phyloP scores from a whole-genome alignment of 805 yeast genomes.

The Millerozyma miso region DNA sequence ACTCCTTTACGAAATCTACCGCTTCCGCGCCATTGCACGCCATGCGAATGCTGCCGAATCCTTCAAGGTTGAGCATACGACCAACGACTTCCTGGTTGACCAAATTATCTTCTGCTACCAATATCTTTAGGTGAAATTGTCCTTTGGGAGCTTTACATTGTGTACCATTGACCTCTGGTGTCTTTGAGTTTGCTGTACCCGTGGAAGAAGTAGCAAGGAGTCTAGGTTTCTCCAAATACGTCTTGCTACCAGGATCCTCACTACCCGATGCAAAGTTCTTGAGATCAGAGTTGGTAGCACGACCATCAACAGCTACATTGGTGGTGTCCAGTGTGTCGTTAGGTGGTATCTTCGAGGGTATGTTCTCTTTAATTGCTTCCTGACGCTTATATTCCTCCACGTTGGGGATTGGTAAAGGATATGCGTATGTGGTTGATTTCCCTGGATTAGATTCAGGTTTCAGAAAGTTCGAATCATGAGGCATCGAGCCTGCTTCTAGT shows the following conservation, averaged over 20 bases:
- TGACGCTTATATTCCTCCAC: not conserved
- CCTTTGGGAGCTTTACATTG: slow-evolving; percentile 11
- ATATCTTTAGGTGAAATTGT: slow-evolving; percentile 42
- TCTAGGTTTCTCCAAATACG: slow-evolving; percentile 37
- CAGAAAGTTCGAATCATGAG: not conserved
- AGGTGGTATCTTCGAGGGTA: not conserved
- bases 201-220: slow-evolving; percentile 45
- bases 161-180: slow-evolving; percentile 8
- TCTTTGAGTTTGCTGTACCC: slow-evolving; percentile 44
- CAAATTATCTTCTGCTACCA: slow-evolving; percentile 90
- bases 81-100: slow-evolving; percentile 93
- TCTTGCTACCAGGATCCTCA: not conserved
- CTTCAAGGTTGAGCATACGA: slow-evolving; percentile 84
- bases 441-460: not conserved
- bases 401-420: not conserved
- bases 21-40: slow-evolving; percentile 95
- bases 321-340: not conserved
- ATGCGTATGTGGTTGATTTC: not conserved
- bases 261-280: not conserved
- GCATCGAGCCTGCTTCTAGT: slow-evolving; percentile 7
- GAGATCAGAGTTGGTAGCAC: not conserved
- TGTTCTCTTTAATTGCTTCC: not conserved
- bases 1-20: slow-evolving; percentile 55
- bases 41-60: slow-evolving; percentile 62
- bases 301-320: not conserved